Base-by-base conservation (phyloP, 768 basidiomycete species). In the Amanita jacksonii region DNA sequence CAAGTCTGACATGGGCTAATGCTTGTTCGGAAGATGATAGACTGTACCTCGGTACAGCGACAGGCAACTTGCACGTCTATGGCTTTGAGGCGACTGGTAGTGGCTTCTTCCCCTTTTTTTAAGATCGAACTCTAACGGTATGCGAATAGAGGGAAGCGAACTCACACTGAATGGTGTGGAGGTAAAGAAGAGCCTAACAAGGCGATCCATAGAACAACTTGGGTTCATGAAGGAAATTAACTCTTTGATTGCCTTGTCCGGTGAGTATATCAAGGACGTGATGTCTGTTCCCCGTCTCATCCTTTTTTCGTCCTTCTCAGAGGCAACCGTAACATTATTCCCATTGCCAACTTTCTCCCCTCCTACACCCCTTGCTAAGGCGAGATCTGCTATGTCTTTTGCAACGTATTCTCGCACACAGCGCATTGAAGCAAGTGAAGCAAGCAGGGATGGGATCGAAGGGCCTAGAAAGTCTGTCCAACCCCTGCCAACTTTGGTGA, bases 171-270 rank as follows among this genome's bases (percentile, higher is more conserved):
- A 68, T 30, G 60, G 77, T 1, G 63, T 81, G 3, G 85, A 88
- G 54, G 70, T 71, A 23, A 87, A 73, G 75, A 82, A 80, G 54
- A 66, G 62, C 9, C 57, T 90, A 25, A 69, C 77, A 20, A 66
- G 76, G 51, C 77, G 72, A 54, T 69, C 85, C 10, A 85, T 99
- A 33, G 94, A 98, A 44, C 90, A 93, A 56, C 66, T 99, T 2
- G 88, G 82, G 0, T 84, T 81, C 42, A 73, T 97, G 50, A 81
- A 81, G 49, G 86, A 90, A 52, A 74, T 87, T n/a, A 83, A 89
- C 53, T 85, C 87, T 3, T 67, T 99, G 18, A 80, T 89, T 2
- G 69, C 86, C 4, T 72, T 98, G 3, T 85, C 88, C 19, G 93
- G 93, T 90, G 55, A 47, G 72, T 53, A n/a, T n/a, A n/a, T n/a